Evolutionary conservation across 352 stramenopile species (phyloP), one percentile per base, ranked within the genome.

Genomic region (Phytopythium mirpurense): DNA sequence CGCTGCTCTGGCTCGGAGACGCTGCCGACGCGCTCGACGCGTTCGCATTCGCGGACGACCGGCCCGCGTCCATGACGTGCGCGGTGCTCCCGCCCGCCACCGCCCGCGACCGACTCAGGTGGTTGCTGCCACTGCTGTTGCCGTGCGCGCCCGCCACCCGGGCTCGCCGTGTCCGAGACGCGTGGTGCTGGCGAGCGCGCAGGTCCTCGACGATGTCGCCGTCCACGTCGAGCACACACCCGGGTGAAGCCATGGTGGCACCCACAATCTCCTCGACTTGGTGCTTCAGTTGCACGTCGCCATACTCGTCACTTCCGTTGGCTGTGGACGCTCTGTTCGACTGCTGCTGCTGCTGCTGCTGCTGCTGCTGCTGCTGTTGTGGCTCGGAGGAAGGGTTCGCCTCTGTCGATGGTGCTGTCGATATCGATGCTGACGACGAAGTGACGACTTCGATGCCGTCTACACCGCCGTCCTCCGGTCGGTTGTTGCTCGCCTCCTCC

Each of bases 201-300:
- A 92, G 57, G 44, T 90, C 82, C n/a, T 78, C 70, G 23, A 92
- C 67, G 23, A 92, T 86, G 48, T 92, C 82, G 0, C 82, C 83
- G 38, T 89, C 82, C 11, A 91, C 69, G 32, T 93, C 82, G 4
- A 96, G 57, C 0, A 95, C 56, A 47, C 82, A 95, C 0, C 84
- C 86, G 2, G 82, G 76, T n/a, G 83, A 90, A 0, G 78, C 75
- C 23, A 92, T 63, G 2, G 72, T 88, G 1, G 78, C 82, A 1
- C 74, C 76, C 5, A 93, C 75, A 19, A 95, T 90, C 50, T 93
- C 81, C n/a, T 86, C 63, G 4, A 93, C 74, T 62, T 91, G 73
- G 37, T 77, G 67, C 59, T 86, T 78, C 1, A 92, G 67, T 34
- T 87, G 62, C 16, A 63, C 55, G n/a, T 91, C 81, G 0, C 65